Percentiles rank a stretch among this genome's conserved stretches.
Evolutionary conservation across 2,329 filamentous ascomycete genomes (phyloP).

Genomic region (Epichloe festucae): DNA sequence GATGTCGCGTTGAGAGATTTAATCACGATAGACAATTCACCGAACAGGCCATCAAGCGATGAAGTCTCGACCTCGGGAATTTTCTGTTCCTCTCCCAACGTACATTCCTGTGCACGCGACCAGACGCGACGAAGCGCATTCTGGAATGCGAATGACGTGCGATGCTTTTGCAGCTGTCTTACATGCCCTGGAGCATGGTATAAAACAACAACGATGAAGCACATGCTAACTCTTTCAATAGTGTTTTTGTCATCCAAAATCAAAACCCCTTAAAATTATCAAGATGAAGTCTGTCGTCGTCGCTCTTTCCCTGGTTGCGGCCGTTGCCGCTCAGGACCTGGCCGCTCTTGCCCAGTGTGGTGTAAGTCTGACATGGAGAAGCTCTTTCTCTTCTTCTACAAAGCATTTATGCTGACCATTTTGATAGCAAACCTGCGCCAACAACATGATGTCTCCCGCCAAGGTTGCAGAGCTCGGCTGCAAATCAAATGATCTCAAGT

Average conservation of each 20-base stretch:
- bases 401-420: slow-evolving; percentile 4
- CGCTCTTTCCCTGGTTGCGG: slow-evolving; percentile 27
- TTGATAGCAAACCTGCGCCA: slow-evolving; percentile 34
- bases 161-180: neutral
- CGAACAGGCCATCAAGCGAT: neutral
- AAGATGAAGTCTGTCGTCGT: slow-evolving; percentile 40
- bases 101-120: neutral
- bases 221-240: neutral
- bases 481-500: slow-evolving; percentile 24
- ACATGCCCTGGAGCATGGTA: no score
- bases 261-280: slow-evolving; percentile 8
- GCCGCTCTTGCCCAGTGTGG: slow-evolving; percentile 35
- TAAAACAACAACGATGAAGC: no score
- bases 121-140: neutral
- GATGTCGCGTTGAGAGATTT: neutral
- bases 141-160: neutral
- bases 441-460: slow-evolving; percentile 33
- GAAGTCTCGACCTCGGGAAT: neutral
- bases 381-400: no score
- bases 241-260: neutral
- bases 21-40: neutral
- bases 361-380: slow-evolving; percentile 26
- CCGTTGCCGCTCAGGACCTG: slow-evolving; percentile 28
- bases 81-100: no score
- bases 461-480: slow-evolving; percentile 35